Evolutionary conservation across 2,329 filamentous ascomycete genomes (phyloP).

Genomic region (Penicillium sp.): DNA sequence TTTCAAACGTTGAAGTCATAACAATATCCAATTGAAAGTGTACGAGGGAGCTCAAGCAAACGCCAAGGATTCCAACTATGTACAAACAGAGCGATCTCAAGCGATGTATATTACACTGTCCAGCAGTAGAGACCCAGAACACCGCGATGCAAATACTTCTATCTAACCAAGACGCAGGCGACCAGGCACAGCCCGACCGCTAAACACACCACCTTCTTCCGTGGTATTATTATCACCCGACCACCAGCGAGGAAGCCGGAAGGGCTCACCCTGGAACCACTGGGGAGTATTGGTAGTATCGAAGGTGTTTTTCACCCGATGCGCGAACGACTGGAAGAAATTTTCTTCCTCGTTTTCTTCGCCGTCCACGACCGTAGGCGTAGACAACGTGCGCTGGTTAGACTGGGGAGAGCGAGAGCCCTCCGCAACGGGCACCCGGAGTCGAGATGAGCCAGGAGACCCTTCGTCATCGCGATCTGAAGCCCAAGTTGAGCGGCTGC

Average conservation of each 20-base stretch:
- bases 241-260: constrained; percentile 84
- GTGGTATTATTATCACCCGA: constrained; percentile 54
- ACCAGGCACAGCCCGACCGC: constrained; percentile 42
- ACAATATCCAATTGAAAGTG: background rate
- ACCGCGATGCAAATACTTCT: constrained; percentile 7
- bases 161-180: constrained; percentile 40
- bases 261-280: constrained; percentile 75
- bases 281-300: constrained; percentile 79
- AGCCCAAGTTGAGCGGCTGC: constrained; percentile 31
- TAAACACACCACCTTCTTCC: constrained; percentile 39
- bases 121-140: constrained; percentile 19
- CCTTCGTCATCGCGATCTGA: constrained; percentile 28
- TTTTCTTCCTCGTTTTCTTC: constrained; percentile 74
- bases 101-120: constrained; percentile 23
- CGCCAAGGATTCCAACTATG: constrained; percentile 10
- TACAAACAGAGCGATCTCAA: constrained; percentile 14
- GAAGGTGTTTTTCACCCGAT: constrained; percentile 88
- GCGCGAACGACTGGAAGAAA: constrained; percentile 80
- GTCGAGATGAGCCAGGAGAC: constrained; percentile 33
- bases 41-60: background rate
- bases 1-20: background rate
- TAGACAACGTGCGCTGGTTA: constrained; percentile 35
- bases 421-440: constrained; percentile 36
- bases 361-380: constrained; percentile 51
- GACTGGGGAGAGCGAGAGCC: constrained; percentile 29